Conservation (phyloP, 23 red algal species). For the Gracilaria vermiculophylla region DNA sequence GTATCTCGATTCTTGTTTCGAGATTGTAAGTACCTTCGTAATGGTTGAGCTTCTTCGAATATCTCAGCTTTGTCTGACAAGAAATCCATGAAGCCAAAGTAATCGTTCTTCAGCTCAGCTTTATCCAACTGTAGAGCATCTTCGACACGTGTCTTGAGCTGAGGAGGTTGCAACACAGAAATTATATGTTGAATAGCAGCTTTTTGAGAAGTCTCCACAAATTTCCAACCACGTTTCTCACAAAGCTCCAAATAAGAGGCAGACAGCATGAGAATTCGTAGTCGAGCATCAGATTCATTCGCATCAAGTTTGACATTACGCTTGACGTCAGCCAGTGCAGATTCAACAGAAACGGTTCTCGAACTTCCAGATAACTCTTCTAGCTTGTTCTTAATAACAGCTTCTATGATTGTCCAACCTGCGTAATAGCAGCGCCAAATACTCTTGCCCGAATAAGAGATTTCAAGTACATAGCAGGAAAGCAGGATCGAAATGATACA, state of each 20-base stretch:
- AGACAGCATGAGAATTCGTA: no score
- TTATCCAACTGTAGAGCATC: no score
- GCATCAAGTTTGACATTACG: no score
- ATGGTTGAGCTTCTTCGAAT: no score
- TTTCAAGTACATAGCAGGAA: background rate
- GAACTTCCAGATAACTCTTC: no score
- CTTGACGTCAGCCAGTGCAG: no score
- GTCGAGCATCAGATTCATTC: no score
- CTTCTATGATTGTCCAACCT: background rate
- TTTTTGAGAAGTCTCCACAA: slow-evolving; percentile 1
- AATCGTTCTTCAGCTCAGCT: no score
- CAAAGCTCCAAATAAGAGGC: slow-evolving; percentile 11
- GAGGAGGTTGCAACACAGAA: background rate
- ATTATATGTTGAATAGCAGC: slow-evolving; percentile 23
- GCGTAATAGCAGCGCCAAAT: background rate
- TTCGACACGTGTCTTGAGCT: no score
- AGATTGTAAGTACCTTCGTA: background rate
- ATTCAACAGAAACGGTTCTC: no score
- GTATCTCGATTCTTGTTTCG: background rate
- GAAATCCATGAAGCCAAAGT: no score
- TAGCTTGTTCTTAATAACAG: background rate
- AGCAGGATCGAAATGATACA: background rate
- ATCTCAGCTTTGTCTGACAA: no score
- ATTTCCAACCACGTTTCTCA: background rate
- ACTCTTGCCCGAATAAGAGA: background rate